A percentile compares a stretch with the other conserved stretches of the same genome.
Evolutionary conservation across 305 asterid species (phyloP).

Genomic region (Plantago lanceolata): DNA sequence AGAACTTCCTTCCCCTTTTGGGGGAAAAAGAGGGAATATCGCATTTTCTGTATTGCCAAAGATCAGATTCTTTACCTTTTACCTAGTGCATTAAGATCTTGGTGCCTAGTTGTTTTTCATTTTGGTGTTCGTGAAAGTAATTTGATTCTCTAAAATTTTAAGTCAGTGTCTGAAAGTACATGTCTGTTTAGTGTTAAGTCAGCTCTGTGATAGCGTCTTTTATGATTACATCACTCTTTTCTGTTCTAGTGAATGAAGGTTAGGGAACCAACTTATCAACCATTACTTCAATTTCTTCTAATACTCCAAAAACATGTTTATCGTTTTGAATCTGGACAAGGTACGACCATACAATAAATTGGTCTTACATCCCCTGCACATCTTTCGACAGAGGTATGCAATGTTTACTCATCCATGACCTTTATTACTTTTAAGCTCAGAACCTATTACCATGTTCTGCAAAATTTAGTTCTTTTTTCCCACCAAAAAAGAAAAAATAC

Average conservation of each 20-base stretch:
- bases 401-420: no score
- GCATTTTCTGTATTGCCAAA: conserved; percentile 8
- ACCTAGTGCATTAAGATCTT: conserved; percentile 22
- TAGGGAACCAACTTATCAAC: not conserved
- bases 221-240: not conserved
- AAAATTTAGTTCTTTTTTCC: no score
- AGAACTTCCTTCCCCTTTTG: no score
- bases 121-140: not conserved
- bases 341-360: no score
- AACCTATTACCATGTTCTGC: no score
- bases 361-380: no score
- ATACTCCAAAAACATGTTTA: not conserved
- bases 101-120: conserved; percentile 11
- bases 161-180: not conserved
- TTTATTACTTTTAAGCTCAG: no score
- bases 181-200: not conserved
- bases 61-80: conserved; percentile 30
- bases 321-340: no score
- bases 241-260: not conserved
- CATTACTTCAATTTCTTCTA: not conserved
- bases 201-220: not conserved
- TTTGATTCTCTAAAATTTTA: conserved; percentile 8
- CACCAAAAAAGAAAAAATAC: no score
- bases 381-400: no score
- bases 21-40: no score